Base-by-base conservation (phyloP, 768 basidiomycete genomes). In the Termitomyces sp. region DNA sequence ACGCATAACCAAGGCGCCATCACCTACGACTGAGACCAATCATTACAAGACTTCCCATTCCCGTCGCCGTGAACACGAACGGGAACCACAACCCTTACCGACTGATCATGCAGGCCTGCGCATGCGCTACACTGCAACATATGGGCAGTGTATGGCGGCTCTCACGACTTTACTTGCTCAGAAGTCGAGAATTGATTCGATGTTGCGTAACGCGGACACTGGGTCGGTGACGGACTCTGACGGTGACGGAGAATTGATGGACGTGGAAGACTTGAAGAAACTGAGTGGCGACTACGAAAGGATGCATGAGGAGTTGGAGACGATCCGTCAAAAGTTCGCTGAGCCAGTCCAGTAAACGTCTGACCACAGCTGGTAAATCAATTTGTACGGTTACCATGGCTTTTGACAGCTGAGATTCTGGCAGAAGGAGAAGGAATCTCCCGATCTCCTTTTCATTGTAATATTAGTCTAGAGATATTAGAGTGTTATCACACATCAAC, bases 21-120 rank as follows among this genome's bases (percentile, higher is more conserved):
- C 68, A 2, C 68, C 71, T 33, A 68, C 64, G 27, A 71, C 74
- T 39, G 62, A 65, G 34, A 46, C 56, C 33, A 53, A 57, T 24
- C 58, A 36, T n/a, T 50, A 57, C 24, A 27, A 40, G 55, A 13
- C 52, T n/a, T n/a, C 57, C 20, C 67, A 71, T 47, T 61, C 71
- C n/a, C 74, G 72, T 37, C 66, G 68, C 39, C 71, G 68, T 12
- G 73, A 69, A 50, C 59, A 71, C 27, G 67, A 69, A 42, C 71
- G 68, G 18, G 73, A 70, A 53, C 57, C 69, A 20, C 66, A 59
- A 24, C 70, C 73, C 13, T 72, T 80, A 5, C 74, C 83, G 22
- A 71, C 74, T 0, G 82, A 86, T 62, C 84, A 75, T 53, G 75
- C 75, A 3, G 72, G 72, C 26, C 76, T 89, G 24, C 82, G 86